A percentile compares a stretch with the other conserved stretches of the same genome.
phyloP scores from a whole-genome alignment of 495 filamentous ascomycete species.

The Lophiotrema nucula region DNA sequence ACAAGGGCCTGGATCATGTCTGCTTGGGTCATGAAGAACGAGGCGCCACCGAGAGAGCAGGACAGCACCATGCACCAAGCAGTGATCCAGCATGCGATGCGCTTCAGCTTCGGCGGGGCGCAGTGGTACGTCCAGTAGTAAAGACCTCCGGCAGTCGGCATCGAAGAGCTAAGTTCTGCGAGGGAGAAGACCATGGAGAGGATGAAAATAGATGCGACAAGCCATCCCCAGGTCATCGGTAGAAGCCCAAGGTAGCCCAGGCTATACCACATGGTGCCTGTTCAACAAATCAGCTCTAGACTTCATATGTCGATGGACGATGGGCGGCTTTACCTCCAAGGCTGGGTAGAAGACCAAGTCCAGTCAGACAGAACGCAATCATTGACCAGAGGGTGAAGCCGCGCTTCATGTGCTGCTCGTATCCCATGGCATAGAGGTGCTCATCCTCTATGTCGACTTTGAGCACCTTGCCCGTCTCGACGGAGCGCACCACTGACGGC shows the following conservation, averaged over 20 bases:
- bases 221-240: conserved; percentile 19
- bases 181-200: conserved; percentile 19
- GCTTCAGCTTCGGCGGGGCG: conserved; percentile 33
- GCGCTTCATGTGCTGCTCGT: conserved; percentile 10
- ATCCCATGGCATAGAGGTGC: conserved; percentile 4
- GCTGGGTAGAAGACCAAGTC: conserved; percentile 8
- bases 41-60: conserved; percentile 1
- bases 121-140: conserved; percentile 40
- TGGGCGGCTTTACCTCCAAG: neutral
- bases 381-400: conserved; percentile 11
- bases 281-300: neutral
- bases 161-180: conserved; percentile 32
- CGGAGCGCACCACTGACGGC: neutral
- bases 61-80: neutral
- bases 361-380: conserved; percentile 10
- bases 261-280: conserved; percentile 7
- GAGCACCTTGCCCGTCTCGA: neutral
- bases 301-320: neutral
- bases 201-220: conserved; percentile 7
- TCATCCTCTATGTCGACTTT: conserved; percentile 5
- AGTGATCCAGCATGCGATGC: conserved; percentile 2
- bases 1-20: conserved; percentile 6
- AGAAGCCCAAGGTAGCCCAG: conserved; percentile 3
- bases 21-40: conserved; percentile 11
- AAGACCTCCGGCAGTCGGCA: conserved; percentile 41